Evolutionary conservation across 768 basidiomycete species (phyloP).

Genomic region (Tulasnella calospora): DNA sequence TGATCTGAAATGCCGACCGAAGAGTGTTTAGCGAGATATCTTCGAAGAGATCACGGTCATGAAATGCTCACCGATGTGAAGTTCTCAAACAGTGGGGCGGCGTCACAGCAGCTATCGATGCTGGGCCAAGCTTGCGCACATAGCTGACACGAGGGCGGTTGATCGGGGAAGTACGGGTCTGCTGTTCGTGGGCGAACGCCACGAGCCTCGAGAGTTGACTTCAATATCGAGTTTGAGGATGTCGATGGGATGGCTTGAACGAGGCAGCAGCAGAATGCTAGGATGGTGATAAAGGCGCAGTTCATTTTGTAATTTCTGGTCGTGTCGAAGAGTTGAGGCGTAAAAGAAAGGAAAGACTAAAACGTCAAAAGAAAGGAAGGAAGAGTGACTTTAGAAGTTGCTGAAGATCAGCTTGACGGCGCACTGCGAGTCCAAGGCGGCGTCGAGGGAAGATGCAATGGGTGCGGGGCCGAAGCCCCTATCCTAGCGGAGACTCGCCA

Average conservation of each 20-base stretch:
- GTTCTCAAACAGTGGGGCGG: constrained; percentile 55
- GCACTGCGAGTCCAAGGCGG: not conserved
- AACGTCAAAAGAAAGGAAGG: not conserved
- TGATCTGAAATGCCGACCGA: constrained; percentile 42
- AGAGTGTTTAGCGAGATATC: not conserved
- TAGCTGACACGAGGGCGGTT: constrained; percentile 55
- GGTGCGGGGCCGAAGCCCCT: not conserved
- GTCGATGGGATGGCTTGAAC: not conserved
- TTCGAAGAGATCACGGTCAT: not conserved
- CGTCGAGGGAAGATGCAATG: not conserved
- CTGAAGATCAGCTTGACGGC: not conserved
- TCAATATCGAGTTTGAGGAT: not conserved
- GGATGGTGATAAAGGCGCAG: not conserved
- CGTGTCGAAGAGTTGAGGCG: not conserved
- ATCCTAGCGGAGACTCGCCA: not conserved
- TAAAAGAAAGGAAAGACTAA: constrained; percentile 1
- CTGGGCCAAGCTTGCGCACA: constrained; percentile 49
- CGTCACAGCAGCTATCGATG: constrained; percentile 56
- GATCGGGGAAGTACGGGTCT: constrained; percentile 44
- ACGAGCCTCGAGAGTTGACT: not conserved
- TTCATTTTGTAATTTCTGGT: constrained; percentile 8
- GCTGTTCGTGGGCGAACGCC: not conserved
- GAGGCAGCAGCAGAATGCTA: not conserved
- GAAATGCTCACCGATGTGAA: constrained; percentile 45
- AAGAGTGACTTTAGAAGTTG: not conserved